Conservation (phyloP, 495 filamentous ascomycete species). For the Neurospora intermedia region DNA sequence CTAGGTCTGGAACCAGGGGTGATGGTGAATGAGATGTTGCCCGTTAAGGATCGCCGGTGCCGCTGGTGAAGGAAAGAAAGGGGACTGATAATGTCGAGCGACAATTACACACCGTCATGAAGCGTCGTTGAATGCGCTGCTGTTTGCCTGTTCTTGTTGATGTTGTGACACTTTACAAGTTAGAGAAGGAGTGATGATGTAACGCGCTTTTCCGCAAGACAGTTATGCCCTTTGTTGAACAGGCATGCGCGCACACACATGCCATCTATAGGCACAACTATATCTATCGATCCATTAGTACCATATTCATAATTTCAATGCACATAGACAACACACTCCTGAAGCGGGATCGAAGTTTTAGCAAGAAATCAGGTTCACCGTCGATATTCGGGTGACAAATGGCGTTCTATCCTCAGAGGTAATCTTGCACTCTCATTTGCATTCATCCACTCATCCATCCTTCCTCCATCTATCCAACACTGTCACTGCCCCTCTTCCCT, state of each 20-base stretch:
- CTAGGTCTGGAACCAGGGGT: slow-evolving; percentile 6
- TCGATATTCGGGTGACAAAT: background rate
- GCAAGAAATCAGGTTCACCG: background rate
- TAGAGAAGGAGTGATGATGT: background rate
- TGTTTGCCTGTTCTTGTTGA: background rate
- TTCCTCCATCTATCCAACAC: background rate
- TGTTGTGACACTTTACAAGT: background rate
- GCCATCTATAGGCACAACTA: background rate
- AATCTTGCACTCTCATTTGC: no score
- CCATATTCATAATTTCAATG: background rate
- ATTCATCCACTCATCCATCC: background rate
- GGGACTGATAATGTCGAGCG: background rate
- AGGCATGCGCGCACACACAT: background rate
- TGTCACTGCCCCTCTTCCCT: background rate
- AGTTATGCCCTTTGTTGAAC: background rate
- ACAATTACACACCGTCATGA: background rate
- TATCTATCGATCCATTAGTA: background rate
- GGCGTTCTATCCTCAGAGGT: background rate
- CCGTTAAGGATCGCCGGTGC: background rate
- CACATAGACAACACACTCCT: background rate
- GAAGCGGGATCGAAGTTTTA: background rate
- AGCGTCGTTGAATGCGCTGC: background rate
- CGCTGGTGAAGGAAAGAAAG: background rate
- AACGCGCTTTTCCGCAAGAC: background rate
- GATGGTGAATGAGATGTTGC: background rate